Conservation (phyloP, 345 rosid species). For the Kernera saxatilis region DNA sequence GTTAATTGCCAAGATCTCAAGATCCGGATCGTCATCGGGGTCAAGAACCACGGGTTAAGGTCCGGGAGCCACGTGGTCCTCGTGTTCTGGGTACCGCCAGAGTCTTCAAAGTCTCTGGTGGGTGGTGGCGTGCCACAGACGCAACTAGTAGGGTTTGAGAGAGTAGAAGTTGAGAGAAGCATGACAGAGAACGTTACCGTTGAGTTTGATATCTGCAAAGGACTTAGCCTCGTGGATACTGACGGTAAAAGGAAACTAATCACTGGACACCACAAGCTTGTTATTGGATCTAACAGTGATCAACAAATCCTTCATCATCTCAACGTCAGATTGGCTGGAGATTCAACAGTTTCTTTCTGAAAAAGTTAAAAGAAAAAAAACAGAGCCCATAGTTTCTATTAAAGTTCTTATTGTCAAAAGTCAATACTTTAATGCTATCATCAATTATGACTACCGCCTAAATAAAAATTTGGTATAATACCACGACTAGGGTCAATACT, state of each 20-base stretch:
- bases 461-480: conserved; percentile 18
- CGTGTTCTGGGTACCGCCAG: conserved; percentile 50
- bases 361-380: neutral
- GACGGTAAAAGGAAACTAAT: conserved; percentile 46
- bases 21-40: conserved; percentile 31
- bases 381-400: conserved; percentile 11
- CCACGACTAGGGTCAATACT: conserved; percentile 13
- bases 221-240: conserved; percentile 40
- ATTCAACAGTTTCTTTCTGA: conserved; percentile 20
- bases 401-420: conserved; percentile 18
- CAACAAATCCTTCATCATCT: conserved; percentile 36
- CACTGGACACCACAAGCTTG: conserved; percentile 36
- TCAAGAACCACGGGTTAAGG: conserved; percentile 40
- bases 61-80: conserved; percentile 51
- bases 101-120: conserved; percentile 13
- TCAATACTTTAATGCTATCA: conserved; percentile 31
- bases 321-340: conserved; percentile 28
- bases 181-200: conserved; percentile 36
- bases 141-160: conserved; percentile 56
- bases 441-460: conserved; percentile 5
- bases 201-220: conserved; percentile 44
- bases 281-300: conserved; percentile 43
- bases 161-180: conserved; percentile 38
- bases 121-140: conserved; percentile 34
- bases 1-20: conserved; percentile 32